Evolutionary conservation across 352 stramenopile genomes (phyloP).

Genomic region (Phytophthora kernoviae): DNA sequence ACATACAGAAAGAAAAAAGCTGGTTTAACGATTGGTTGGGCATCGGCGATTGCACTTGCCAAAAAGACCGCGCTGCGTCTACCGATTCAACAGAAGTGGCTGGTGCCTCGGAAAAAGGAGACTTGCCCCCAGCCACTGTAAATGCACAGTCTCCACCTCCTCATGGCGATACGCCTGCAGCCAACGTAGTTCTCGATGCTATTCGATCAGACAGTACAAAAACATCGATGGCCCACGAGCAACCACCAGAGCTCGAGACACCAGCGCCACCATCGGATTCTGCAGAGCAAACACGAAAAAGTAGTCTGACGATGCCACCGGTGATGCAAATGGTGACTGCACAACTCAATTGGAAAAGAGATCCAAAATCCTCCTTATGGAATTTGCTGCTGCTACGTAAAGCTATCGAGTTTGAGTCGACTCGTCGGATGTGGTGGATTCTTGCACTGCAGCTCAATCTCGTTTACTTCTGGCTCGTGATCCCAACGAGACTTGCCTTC

Average conservation of each 20-base stretch:
- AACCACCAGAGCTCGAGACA: background rate
- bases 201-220: slow-evolving; percentile 1
- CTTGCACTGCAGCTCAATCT: slow-evolving; percentile 45
- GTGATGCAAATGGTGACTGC: slow-evolving; percentile 28
- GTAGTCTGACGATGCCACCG: slow-evolving; percentile 29
- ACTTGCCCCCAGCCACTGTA: background rate
- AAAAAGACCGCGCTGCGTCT: slow-evolving; percentile 14
- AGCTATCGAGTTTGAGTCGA: slow-evolving; percentile 50
- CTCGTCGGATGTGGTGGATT: slow-evolving; percentile 54
- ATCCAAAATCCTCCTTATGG: slow-evolving; percentile 30
- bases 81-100: slow-evolving; percentile 1
- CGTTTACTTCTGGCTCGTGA: slow-evolving; percentile 63
- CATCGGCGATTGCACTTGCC: slow-evolving; percentile 12
- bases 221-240: slow-evolving; percentile 3
- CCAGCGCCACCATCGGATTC: background rate
- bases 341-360: slow-evolving; percentile 19
- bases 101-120: background rate
- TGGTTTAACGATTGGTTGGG: slow-evolving; percentile 10
- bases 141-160: background rate
- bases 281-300: slow-evolving; percentile 5
- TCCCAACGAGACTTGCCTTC: slow-evolving; percentile 52
- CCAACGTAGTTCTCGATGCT: background rate
- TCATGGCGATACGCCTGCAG: background rate
- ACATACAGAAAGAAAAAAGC: slow-evolving; percentile 45
- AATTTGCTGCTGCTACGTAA: slow-evolving; percentile 35